Percentiles rank a stretch among this genome's conserved stretches.
phyloP scores from a whole-genome alignment of 495 filamentous ascomycete species.

The Aspergillus haitiensis region DNA sequence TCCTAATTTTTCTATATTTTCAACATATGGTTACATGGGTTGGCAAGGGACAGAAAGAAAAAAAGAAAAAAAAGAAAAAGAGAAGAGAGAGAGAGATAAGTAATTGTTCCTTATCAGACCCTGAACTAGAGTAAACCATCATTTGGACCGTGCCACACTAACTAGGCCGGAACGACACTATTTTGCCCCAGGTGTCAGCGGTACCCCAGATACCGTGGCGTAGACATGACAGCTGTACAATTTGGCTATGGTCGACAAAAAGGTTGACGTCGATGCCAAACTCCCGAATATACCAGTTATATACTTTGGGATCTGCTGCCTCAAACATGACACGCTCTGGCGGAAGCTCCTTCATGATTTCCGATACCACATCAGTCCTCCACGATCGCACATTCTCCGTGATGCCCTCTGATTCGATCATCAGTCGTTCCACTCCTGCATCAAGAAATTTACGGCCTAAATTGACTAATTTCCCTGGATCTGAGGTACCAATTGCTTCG shows the following conservation, averaged over 20 bases:
- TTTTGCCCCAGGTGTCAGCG: constrained; percentile 58
- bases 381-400: constrained; percentile 59
- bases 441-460: constrained; percentile 54
- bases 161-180: constrained; percentile 49
- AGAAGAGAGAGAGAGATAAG: not conserved
- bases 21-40: not conserved
- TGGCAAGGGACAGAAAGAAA: not conserved
- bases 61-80: not conserved
- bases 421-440: constrained; percentile 56
- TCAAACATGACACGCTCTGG: constrained; percentile 62
- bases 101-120: not conserved
- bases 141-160: no score
- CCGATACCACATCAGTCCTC: constrained; percentile 59
- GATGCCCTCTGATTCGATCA: constrained; percentile 64
- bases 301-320: constrained; percentile 58
- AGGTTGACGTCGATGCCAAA: constrained; percentile 61
- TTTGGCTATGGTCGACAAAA: constrained; percentile 62
- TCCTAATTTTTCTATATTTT: no score
- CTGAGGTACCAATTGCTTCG: constrained; percentile 53
- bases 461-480: constrained; percentile 51
- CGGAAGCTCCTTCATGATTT: constrained; percentile 54
- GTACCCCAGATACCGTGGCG: constrained; percentile 59
- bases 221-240: constrained; percentile 56
- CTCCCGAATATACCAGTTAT: constrained; percentile 60
- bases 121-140: no score